Base-by-base conservation (phyloP, 2,329 filamentous ascomycete species). In the Verticillium zaregamsianum region DNA sequence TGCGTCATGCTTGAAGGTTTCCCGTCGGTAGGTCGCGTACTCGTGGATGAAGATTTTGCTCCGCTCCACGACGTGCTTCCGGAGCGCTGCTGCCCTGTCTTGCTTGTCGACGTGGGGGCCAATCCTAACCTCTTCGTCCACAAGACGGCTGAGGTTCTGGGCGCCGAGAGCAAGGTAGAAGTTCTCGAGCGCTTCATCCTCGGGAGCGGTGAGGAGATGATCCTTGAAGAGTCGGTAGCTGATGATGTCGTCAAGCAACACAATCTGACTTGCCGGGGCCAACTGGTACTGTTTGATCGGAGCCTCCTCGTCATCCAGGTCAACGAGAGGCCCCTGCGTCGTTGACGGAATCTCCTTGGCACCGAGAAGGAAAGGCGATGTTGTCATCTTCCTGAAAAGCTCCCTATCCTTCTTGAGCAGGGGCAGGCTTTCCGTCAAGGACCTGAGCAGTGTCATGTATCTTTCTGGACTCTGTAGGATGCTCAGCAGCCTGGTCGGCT, bases 181-280 rank as follows among this genome's bases (percentile, higher is more conserved):
- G 1, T 84, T 83, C 72, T 99, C 95, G 1, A 99, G 80, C 0
- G 78, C 73, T 65, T 98, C 95, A 70, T 99, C 95, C 72, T 97
- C 91, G 0, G 95, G 96, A 0, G 93, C 93, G 64, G 90, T 93
- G 32, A 96, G 83, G 33, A 99, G 81, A 65, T 87, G 86, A 59
- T 92, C 86, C 71, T 93, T 94, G 80, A 99, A 99, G 1, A 95
- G 81, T 37, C 90, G 89, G 72, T 94, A 97, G 69, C 90, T 93
- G 68, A 92, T 90, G 68, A 95, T 93, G 69, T 98, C 94, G 71
- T 97, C 92, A 12, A 93, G 80, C 61, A 96, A 84, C 52, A 95
- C 88, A 68, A 95, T 90, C 59, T 90, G 82, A 58, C 78, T 81
- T 1, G 93, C 89, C 37, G 85, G 79, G 1, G 89, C 89, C 40